Evolutionary conservation across 192 early-diverging fungal genomes (phyloP).

Genomic region (Jimgerdemannia flammicorona): DNA sequence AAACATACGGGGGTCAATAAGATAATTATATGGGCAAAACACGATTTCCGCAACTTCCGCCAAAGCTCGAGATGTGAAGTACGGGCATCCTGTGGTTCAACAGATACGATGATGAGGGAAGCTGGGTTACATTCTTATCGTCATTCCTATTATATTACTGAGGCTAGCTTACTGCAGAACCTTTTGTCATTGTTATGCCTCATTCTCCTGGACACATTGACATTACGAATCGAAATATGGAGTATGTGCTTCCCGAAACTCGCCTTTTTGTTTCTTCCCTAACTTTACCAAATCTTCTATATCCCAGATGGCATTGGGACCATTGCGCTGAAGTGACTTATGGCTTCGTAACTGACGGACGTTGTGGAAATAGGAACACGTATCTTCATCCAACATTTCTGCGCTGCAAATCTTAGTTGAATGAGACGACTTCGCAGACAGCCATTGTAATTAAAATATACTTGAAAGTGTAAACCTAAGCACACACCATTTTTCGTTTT

Average conservation of each 20-base stretch:
- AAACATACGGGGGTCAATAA: conserved; percentile 51
- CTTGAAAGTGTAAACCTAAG: neutral
- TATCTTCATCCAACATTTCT: conserved; percentile 23
- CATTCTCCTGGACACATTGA: too few relatives aligned
- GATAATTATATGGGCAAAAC: conserved; percentile 67
- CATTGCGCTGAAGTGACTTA: neutral
- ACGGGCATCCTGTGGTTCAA: conserved; percentile 41
- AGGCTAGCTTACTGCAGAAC: too few relatives aligned
- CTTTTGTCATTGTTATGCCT: too few relatives aligned
- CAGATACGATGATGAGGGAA: neutral
- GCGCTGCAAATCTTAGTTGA: neutral
- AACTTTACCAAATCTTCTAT: conserved; percentile 51
- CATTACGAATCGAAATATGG: neutral
- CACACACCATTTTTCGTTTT: conserved; percentile 34
- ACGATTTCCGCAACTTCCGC: conserved; percentile 46
- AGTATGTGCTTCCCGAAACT: neutral
- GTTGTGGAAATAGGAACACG: conserved; percentile 20
- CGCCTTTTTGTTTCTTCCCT: conserved; percentile 17
- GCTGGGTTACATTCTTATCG: too few relatives aligned
- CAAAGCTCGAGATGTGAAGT: conserved; percentile 47
- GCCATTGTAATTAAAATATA: neutral
- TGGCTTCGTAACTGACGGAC: conserved; percentile 11
- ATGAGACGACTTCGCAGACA: too few relatives aligned
- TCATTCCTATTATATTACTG: too few relatives aligned
- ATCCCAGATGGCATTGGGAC: conserved; percentile 41